Evolutionary conservation across 345 rosid genomes (phyloP).

Genomic region (Hypericum perforatum): DNA sequence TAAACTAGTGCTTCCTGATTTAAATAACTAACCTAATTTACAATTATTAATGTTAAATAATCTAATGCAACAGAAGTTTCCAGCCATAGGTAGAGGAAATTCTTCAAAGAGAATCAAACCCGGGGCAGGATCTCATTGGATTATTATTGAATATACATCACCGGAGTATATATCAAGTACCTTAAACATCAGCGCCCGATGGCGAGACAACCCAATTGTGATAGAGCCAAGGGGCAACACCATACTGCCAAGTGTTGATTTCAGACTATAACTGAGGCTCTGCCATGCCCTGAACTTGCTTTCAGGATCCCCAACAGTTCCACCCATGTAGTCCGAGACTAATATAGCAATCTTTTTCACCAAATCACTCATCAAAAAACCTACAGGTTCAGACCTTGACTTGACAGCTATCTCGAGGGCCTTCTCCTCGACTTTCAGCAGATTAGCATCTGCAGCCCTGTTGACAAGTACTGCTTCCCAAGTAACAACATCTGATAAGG

Average conservation of each 20-base stretch:
- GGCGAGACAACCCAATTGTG: slow-evolving; percentile 90
- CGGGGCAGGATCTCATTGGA: too few species aligned
- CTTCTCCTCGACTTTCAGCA: slow-evolving; percentile 66
- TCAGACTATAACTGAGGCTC: slow-evolving; percentile 66
- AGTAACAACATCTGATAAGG: slow-evolving; percentile 40
- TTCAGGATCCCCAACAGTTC: slow-evolving; percentile 69
- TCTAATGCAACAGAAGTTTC: too few species aligned
- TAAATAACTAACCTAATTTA: too few species aligned
- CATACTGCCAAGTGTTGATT: slow-evolving; percentile 69
- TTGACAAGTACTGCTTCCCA: slow-evolving; percentile 93
- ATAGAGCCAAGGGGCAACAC: slow-evolving; percentile 87
- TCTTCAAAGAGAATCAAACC: too few species aligned
- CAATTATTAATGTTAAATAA: too few species aligned
- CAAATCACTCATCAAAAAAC: slow-evolving; percentile 34
- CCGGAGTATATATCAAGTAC: slow-evolving; percentile 25
- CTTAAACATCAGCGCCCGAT: slow-evolving; percentile 92
- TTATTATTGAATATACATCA: too few species aligned
- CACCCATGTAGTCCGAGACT: slow-evolving; percentile 90
- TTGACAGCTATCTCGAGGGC: slow-evolving; percentile 56
- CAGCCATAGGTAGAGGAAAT: too few species aligned
- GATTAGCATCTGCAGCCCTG: slow-evolving; percentile 60
- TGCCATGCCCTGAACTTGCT: slow-evolving; percentile 64
- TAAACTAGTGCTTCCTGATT: too few species aligned
- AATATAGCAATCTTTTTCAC: slow-evolving; percentile 62
- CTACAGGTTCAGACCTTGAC: slow-evolving; percentile 44